phyloP scores from a whole-genome alignment of 169 alveolate genomes.

The Cryptosporidium meleagridis region DNA sequence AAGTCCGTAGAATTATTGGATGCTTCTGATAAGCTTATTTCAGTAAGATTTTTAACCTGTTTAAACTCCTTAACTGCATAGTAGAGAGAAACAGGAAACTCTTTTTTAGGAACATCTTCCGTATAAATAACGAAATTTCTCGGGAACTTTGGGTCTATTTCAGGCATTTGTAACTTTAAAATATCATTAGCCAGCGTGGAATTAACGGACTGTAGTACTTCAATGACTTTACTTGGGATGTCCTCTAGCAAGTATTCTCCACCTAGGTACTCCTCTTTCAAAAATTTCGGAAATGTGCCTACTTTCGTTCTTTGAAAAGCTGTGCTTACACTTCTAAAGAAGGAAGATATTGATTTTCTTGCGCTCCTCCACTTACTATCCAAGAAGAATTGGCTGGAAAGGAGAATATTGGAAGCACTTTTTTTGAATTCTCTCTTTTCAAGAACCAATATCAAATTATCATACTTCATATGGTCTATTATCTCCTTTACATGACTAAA shows the following conservation, averaged over 20 bases:
- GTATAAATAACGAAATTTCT: slow-evolving; percentile 22
- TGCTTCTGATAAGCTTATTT: slow-evolving; percentile 2
- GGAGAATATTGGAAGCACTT: slow-evolving; percentile 30
- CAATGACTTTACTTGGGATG: slow-evolving; percentile 12
- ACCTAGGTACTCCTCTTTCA: background rate
- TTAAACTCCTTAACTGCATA: slow-evolving; percentile 5
- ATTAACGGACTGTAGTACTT: background rate
- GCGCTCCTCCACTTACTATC: slow-evolving; percentile 28
- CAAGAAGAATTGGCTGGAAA: slow-evolving; percentile 15
- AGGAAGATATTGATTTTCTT: background rate
- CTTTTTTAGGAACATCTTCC: slow-evolving; percentile 11
- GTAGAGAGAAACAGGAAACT: slow-evolving; percentile 23
- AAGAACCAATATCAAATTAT: slow-evolving; percentile 13
- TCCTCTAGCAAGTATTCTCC: slow-evolving; percentile 31
- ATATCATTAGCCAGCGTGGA: slow-evolving; percentile 22
- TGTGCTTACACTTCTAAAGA: background rate
- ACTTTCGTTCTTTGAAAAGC: background rate
- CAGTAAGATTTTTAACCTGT: background rate
- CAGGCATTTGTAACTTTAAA: slow-evolving; percentile 31
- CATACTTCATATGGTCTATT: slow-evolving; percentile 9
- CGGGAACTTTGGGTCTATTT: slow-evolving; percentile 29
- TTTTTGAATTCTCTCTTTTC: slow-evolving; percentile 48
- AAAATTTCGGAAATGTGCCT: slow-evolving; percentile 31
- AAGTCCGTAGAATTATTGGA: background rate
- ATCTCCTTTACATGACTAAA: slow-evolving; percentile 22